These are phyloP conservation scores for Alopecurus myosuroides DNA, from an alignment of 176 grass and related monocot species.

Conservation along the genomic window DNA sequence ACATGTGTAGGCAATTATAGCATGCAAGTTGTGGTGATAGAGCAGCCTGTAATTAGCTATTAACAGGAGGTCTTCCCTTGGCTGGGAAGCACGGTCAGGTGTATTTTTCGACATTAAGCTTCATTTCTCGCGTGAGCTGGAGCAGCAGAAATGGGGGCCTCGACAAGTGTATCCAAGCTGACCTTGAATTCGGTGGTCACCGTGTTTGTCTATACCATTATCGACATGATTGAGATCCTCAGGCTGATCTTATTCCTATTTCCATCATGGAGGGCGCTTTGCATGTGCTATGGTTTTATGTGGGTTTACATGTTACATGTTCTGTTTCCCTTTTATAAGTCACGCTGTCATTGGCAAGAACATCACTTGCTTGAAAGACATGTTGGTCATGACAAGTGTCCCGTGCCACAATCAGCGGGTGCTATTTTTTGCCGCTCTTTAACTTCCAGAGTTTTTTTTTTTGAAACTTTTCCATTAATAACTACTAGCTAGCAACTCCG, in stretches of 20 bases:
- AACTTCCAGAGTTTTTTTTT: not conserved
- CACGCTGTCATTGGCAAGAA: not conserved
- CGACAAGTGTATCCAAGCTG: not conserved
- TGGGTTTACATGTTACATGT: not conserved
- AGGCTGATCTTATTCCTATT: not conserved
- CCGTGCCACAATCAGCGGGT: not conserved
- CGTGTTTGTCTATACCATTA: not conserved
- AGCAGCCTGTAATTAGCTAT: not conserved
- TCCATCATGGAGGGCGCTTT: not conserved
- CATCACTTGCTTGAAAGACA: too few relatives aligned
- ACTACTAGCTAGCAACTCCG: too few relatives aligned
- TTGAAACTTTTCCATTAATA: too few relatives aligned
- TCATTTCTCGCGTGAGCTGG: not conserved
- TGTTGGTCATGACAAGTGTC: not conserved
- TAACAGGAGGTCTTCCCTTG: not conserved
- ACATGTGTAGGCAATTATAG: constrained; percentile 1
- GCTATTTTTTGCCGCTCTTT: not conserved
- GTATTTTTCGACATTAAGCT: not conserved
- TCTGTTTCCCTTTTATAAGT: not conserved
- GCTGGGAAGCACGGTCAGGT: not conserved
- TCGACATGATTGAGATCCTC: not conserved
- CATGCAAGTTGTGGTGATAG: not conserved
- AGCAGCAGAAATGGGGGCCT: not conserved
- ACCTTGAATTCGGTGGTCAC: not conserved
- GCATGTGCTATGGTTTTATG: not conserved